Evolutionary conservation across 768 basidiomycete genomes (phyloP).

Genomic region (Termitomyces sp.): DNA sequence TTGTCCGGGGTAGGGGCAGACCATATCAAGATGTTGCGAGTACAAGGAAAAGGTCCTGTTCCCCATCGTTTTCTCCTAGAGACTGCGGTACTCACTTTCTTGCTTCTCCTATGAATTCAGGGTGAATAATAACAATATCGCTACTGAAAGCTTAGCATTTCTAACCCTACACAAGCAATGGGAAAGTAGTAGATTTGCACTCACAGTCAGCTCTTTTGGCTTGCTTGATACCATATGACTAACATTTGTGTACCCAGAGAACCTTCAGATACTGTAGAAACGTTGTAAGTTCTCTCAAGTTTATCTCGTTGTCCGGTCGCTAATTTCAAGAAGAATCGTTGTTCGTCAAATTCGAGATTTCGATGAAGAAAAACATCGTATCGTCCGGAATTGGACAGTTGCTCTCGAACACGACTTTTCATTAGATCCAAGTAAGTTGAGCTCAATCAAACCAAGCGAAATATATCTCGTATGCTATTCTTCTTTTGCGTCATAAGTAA

Average conservation of each 20-base stretch:
- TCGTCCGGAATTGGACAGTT: neutral
- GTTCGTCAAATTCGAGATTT: neutral
- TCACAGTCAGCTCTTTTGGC: neutral
- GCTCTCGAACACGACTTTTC: neutral
- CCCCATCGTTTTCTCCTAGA: neutral
- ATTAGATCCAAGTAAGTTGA: neutral
- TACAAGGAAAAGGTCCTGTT: neutral
- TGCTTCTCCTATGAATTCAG: neutral
- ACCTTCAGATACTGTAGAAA: neutral
- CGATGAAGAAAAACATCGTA: neutral
- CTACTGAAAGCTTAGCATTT: neutral
- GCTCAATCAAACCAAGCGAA: neutral
- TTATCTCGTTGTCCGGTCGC: neutral
- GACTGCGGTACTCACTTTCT: neutral
- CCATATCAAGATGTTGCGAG: neutral
- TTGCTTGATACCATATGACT: neutral
- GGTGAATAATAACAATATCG: neutral
- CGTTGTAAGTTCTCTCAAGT: neutral
- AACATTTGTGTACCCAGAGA: neutral
- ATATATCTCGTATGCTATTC: neutral
- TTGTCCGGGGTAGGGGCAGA: neutral
- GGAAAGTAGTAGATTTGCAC: neutral
- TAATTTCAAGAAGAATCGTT: neutral
- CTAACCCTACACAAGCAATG: neutral
- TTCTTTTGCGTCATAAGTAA: too few relatives aligned